These are phyloP conservation scores for Glaciozyma martinii DNA, from an alignment of 768 basidiomycete species.

Conservation along the genomic window DNA sequence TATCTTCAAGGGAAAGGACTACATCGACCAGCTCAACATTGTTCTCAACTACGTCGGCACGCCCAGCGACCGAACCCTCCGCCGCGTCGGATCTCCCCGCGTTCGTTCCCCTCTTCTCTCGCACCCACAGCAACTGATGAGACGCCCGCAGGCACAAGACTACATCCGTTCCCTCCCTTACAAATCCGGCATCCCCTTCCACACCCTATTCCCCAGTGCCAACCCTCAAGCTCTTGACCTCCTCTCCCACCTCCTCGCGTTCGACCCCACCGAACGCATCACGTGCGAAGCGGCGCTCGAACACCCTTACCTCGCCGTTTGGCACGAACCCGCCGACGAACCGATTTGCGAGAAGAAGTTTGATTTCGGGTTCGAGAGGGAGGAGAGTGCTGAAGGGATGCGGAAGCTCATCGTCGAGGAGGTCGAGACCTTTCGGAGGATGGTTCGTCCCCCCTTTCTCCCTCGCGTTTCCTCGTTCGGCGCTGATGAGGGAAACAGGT, in stretches of 20 bases:
- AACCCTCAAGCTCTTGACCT: conserved; percentile 92
- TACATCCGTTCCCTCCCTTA: conserved; percentile 97
- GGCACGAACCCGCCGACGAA: conserved; percentile 69
- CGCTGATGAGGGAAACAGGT: background rate
- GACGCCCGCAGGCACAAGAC: conserved; percentile 65
- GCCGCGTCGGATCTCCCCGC: conserved; percentile 88
- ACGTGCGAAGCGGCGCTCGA: conserved; percentile 90
- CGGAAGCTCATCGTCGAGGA: conserved; percentile 88
- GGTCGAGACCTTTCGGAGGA: conserved; percentile 76
- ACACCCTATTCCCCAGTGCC: conserved; percentile 82
- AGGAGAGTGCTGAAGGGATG: conserved; percentile 96
- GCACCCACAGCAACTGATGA: conserved; percentile 1
- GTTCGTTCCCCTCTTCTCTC: conserved; percentile 44
- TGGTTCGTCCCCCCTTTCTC: conserved; percentile 52
- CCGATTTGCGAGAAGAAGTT: conserved; percentile 50
- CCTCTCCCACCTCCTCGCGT: conserved; percentile 79
- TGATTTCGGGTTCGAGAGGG: conserved; percentile 92
- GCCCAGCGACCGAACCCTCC: conserved; percentile 88
- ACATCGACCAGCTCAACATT: conserved; percentile 89
- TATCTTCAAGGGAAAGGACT: conserved; percentile 79
- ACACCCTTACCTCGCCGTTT: conserved; percentile 81
- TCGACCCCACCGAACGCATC: conserved; percentile 93
- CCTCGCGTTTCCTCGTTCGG: conserved; percentile 3
- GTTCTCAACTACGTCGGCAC: conserved; percentile 98
- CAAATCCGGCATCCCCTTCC: conserved; percentile 87